Evolutionary conservation across 352 stramenopile species (phyloP), one percentile per base, ranked within the genome.

Genomic region (Phytophthora fragariaefolia): DNA sequence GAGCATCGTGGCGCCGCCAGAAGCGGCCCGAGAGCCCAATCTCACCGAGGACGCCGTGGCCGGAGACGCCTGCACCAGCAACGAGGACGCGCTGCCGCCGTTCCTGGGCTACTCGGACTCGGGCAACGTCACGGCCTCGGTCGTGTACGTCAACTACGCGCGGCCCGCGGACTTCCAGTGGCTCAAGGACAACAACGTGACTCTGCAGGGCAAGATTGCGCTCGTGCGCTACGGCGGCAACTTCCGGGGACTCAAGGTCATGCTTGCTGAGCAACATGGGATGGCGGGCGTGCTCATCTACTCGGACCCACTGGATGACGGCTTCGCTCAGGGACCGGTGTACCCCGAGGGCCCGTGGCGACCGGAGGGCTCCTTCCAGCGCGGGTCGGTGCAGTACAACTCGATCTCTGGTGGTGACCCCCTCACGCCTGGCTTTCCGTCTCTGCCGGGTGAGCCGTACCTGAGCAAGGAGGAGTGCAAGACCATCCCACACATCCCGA

Each of bases 121-220:
- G 2, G 92, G 91, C 4, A 83, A 92, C 58, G 75, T 96, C 32
- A 87, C 75, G n/a, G 76, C 72, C 6, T 66, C 84, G 0, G 64
- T 96, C 0, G 88, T 98, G 52, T 98, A 97, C 67, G 91, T 87
- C 20, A 97, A 98, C 69, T 95, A 94, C 58, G 92, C 86, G 0
- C 63, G 74, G n/a, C 91, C 78, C 3, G 56, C 68, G 42, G 92
- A 98, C 65, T 97, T 97, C 60, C 70, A 93, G 38, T 91, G 71
- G 59, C 79, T 98, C 1, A 67, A 85, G 56, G 60, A 66, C 2
- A 63, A 82, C 2, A 90, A 89, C 48, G 79, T 98, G 54, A 80
- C 76, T 4, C 63, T 98, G 17, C 56, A 86, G 23, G 85, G 83
- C 23, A 94, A 87, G 54, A 93, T 98, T 50, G 92, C 93, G 8